A percentile compares a stretch with the other conserved stretches of the same genome.
phyloP scores from a whole-genome alignment of 129 eudicot genomes.

The Pseudognaphalium luteoalbum region DNA sequence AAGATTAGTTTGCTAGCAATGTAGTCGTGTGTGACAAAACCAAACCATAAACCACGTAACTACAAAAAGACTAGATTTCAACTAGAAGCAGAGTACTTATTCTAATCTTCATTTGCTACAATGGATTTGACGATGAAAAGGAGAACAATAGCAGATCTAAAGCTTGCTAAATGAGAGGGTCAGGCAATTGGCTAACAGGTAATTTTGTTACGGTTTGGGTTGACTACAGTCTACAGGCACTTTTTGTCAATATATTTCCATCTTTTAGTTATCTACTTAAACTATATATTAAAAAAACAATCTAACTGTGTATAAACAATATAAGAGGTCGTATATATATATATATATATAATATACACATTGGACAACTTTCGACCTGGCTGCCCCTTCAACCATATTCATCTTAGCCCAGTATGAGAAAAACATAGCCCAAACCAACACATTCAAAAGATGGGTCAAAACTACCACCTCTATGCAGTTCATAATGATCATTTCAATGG shows the following conservation, averaged over 20 bases:
- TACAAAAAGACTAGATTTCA: background rate
- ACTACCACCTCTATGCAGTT: background rate
- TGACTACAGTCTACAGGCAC: background rate
- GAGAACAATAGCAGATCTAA: background rate
- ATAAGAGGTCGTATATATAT: background rate
- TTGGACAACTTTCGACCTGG: too few species aligned
- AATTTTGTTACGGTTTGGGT: background rate
- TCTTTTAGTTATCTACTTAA: background rate
- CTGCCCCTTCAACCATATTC: background rate
- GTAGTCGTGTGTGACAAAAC: background rate
- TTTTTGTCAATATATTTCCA: background rate
- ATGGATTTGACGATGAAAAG: background rate
- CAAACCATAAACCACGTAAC: background rate
- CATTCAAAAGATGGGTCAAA: background rate
- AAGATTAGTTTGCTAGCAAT: background rate
- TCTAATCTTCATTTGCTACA: conserved; percentile 6
- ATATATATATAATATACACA: too few species aligned
- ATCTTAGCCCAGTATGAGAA: background rate
- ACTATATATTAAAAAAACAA: background rate
- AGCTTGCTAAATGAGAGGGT: background rate
- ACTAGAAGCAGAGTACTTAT: background rate
- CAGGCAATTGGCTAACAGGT: background rate
- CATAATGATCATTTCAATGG: conserved; percentile 1
- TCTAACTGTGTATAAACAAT: background rate
- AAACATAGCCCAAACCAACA: background rate